phyloP scores from a whole-genome alignment of 305 asterid genomes.

The Plantago coronopus region DNA sequence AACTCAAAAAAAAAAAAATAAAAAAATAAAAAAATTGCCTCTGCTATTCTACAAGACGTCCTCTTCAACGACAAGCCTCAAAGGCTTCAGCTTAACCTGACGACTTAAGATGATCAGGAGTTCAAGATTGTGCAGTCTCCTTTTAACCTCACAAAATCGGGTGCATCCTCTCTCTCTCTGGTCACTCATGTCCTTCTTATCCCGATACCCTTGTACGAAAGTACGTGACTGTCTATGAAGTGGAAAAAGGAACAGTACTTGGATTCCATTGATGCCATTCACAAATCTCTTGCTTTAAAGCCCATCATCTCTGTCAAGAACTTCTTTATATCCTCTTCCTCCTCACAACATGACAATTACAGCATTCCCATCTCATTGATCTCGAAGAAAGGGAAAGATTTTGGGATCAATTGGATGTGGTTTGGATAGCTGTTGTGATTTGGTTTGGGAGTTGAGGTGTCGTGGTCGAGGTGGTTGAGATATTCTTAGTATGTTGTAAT shows the following conservation, averaged over 20 bases:
- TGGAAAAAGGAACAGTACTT: conserved; percentile 67
- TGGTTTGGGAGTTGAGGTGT: too few species aligned
- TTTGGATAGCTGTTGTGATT: too few species aligned
- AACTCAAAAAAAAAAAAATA: too few species aligned
- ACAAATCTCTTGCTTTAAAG: conserved; percentile 66
- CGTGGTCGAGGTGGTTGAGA: too few species aligned
- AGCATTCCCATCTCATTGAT: conserved; percentile 60
- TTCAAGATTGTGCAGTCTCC: conserved; percentile 16
- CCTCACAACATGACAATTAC: conserved; percentile 48
- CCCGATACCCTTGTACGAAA: conserved; percentile 36
- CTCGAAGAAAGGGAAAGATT: conserved; percentile 51
- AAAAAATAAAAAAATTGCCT: too few species aligned
- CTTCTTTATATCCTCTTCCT: conserved; percentile 56
- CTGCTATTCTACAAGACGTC: too few species aligned
- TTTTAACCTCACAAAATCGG: conserved; percentile 19
- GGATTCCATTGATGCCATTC: conserved; percentile 69
- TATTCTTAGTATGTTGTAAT: too few species aligned
- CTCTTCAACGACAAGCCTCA: too few species aligned
- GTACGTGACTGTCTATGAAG: conserved; percentile 72
- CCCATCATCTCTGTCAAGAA: conserved; percentile 59
- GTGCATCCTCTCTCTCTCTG: not conserved
- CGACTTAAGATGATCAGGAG: too few species aligned
- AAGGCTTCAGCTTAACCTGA: too few species aligned
- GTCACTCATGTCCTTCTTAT: conserved; percentile 23
- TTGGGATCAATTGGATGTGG: conserved; percentile 52